phyloP scores from a whole-genome alignment of 306 rosid species.

The Lagenaria siceraria region DNA sequence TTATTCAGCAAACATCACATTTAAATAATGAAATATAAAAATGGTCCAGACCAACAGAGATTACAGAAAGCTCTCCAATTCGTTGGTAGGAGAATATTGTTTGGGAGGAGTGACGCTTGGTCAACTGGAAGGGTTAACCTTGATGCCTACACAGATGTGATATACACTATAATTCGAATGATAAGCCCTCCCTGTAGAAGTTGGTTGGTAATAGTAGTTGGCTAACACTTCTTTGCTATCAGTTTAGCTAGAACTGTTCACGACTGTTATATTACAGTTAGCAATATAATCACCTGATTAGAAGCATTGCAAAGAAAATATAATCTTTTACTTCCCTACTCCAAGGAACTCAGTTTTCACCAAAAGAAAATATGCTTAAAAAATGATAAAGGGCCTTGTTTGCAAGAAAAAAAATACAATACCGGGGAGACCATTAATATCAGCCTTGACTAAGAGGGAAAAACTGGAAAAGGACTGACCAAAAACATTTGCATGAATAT shows the following conservation, averaged over 20 bases:
- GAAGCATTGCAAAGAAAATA: not conserved
- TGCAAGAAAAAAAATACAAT: not conserved
- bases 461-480: not conserved
- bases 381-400: not conserved
- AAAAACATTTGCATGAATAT: not conserved
- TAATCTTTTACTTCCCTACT: not conserved
- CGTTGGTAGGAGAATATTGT: too few species aligned
- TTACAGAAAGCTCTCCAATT: too few species aligned
- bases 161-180: too few species aligned
- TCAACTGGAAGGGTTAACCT: not conserved
- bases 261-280: not conserved
- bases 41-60: too few species aligned
- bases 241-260: not conserved
- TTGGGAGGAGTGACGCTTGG: not conserved
- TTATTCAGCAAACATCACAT: too few species aligned
- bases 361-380: not conserved
- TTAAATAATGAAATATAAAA: too few species aligned
- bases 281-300: not conserved
- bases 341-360: not conserved
- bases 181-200: not conserved
- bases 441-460: not conserved
- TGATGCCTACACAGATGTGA: not conserved
- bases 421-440: not conserved
- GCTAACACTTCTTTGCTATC: not conserved
- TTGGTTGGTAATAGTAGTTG: not conserved